These are phyloP conservation scores for Edaphochlamys debaryana DNA, from an alignment of 139 green algal species.

Conservation along the genomic window DNA sequence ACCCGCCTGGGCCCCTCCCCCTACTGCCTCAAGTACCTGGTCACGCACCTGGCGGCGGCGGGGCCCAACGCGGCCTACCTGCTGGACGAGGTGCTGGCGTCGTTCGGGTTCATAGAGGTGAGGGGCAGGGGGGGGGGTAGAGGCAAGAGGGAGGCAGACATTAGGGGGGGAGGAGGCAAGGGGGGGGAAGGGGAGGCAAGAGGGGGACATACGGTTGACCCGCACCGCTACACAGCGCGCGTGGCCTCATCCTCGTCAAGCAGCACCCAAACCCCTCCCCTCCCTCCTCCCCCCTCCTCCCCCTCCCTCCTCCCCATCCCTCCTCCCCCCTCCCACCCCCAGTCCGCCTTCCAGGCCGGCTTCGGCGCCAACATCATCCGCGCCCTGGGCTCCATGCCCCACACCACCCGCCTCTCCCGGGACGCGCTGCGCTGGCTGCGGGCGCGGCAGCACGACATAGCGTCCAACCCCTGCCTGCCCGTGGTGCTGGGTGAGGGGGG, in stretches of 20 bases:
- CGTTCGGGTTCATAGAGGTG: not conserved
- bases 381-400: slow-evolving; percentile 2
- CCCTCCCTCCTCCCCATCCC: not conserved
- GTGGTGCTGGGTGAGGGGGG: not conserved
- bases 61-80: not conserved
- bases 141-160: not conserved
- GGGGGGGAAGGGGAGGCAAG: too few relatives aligned
- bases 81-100: not conserved
- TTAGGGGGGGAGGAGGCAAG: too few relatives aligned
- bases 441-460: slow-evolving; percentile 25
- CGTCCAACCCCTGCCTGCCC: not conserved
- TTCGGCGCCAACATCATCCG: slow-evolving; percentile 9
- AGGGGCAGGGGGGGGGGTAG: not conserved
- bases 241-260: too few relatives aligned
- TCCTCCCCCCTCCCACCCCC: not conserved
- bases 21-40: slow-evolving; percentile 33
- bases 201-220: too few relatives aligned
- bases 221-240: too few relatives aligned
- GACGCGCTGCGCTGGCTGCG: slow-evolving; percentile 33
- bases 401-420: not conserved
- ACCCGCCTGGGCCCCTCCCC: not conserved
- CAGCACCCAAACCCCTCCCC: too few relatives aligned
- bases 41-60: not conserved
- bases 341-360: slow-evolving; percentile 7
- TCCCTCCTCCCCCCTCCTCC: too few relatives aligned